These are phyloP conservation scores for Aristolochia contorta DNA, from an alignment of 164 flowering plant species.

Conservation along the genomic window DNA sequence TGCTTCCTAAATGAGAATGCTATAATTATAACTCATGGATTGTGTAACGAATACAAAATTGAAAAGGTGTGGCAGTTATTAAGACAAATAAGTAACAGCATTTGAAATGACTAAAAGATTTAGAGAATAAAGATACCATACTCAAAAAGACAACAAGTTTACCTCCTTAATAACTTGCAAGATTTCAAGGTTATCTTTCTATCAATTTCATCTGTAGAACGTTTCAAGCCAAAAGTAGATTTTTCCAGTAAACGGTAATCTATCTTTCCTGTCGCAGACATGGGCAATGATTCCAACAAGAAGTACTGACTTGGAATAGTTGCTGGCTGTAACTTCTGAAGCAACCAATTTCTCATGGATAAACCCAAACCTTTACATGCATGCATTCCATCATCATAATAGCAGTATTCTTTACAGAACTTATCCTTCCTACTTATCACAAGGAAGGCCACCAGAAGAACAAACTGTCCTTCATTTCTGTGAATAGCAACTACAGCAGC, in stretches of 20 bases:
- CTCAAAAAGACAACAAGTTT: background rate
- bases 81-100: too few species aligned
- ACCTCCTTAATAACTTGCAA: constrained; percentile 57
- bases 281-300: constrained; percentile 47
- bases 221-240: constrained; percentile 6
- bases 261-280: constrained; percentile 72
- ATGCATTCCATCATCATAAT: background rate
- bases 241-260: constrained; percentile 42
- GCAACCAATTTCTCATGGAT: constrained; percentile 56
- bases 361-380: constrained; percentile 19
- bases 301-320: constrained; percentile 53
- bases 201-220: constrained; percentile 13
- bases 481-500: constrained; percentile 56
- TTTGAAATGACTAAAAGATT: too few species aligned
- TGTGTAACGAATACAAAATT: too few species aligned
- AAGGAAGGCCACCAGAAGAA: constrained; percentile 47
- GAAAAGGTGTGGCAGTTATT: too few species aligned
- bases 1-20: too few species aligned
- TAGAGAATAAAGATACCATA: too few species aligned
- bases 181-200: constrained; percentile 14
- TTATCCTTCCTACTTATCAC: constrained; percentile 23
- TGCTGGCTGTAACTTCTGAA: constrained; percentile 37
- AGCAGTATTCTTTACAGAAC: constrained; percentile 3
- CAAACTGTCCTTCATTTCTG: constrained; percentile 27
- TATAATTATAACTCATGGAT: too few species aligned